Base-by-base conservation (phyloP, 140 eudicot species). In the Bidens hawaiensis region DNA sequence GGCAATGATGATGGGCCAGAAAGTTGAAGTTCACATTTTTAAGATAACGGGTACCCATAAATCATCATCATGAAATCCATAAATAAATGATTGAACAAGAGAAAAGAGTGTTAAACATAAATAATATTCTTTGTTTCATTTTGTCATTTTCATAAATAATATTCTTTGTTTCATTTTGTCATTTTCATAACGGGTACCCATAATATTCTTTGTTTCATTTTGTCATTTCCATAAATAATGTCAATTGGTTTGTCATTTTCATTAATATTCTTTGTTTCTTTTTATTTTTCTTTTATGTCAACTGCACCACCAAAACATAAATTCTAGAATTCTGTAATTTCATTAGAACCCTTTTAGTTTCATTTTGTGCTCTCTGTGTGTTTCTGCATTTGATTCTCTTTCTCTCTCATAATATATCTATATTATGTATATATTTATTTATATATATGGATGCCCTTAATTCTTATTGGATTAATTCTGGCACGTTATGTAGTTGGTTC, bases 11-110 rank as follows among this genome's bases (percentile, higher is more conserved):
- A 76, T 49, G 69, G 74, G 70, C 68, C 70, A 65, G 91, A 87
- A 76, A 76, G 53, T 62, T 75, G 25, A 65, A 30, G 31, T 69
- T 78, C 82, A 71, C 81, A 66, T 78, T 73, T 63, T 76, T 63
- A 70, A 79, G 79, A 60, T 85, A 85, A 79, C 76, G 89, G 94
- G 87, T 73, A 72, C 76, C 82, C 79, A 84, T 82, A 84, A 79
- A 72, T 69, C 77, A 72, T 67, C 79, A 79, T 78, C 82, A 75
- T 65, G 60, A 73, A 67, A 64, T 62, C 12, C 81, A 76, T 82
- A 88, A 72, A 75, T 62, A 76, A 75, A 81, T 77, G 81, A 77
- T 72, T 79, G 83, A 70, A 70, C 31, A 38, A 58, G 41, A 67
- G 79, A 72, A 31, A 69, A 54, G 41, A 73, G 36, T 62, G 74